Base-by-base conservation (phyloP, 1,284 basidiomycete species). In the Athelia sp. region DNA sequence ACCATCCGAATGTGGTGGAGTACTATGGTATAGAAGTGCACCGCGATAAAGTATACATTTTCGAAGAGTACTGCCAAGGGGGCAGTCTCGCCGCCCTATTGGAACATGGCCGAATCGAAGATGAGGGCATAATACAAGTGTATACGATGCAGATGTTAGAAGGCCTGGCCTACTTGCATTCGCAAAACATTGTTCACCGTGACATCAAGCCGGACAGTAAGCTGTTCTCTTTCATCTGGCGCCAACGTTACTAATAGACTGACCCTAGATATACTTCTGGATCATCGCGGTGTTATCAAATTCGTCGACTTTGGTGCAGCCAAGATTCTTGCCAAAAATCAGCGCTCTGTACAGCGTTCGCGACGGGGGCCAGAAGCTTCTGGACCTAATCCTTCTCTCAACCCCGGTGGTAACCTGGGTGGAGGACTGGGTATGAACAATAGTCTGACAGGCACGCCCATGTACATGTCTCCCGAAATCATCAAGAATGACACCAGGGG, bases 381-480 rank as follows among this genome's bases (percentile, higher is more conserved):
- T 18, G 31, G 50, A 35, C 55, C 62, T 43, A 14, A 65, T 66
- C 10, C 36, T 8, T 22, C 15, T 4, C 4, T 14, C 42, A 58
- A 60, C 11, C 60, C 61, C 43, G 56, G 60, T 17, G 56, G 54
- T 21, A 13, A 29, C 26, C 74, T 72, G n/a, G n/a, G n/a, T n/a
- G n/a, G n/a, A n/a, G n/a, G n/a, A 45, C 66, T 79, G 8, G 82
- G 76, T 13, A 76, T 80, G 67, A 90, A 89, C 68, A 90, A 90
- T 68, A 91, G 89, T 62, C 72, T 98, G 26, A 98, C 95, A 2
- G 97, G 97, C 13, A 99, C 97, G 17, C 97, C 97, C 0, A 99
- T 98, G 96, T 99, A 99, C 70, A 98, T 99, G 91, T 96, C 93
- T 9, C 97, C 97, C 1, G 97, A 99, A 65, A 87, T 98, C 45